Conservation (phyloP, 495 filamentous ascomycete species). For the Chaetomidium leptoderma region DNA sequence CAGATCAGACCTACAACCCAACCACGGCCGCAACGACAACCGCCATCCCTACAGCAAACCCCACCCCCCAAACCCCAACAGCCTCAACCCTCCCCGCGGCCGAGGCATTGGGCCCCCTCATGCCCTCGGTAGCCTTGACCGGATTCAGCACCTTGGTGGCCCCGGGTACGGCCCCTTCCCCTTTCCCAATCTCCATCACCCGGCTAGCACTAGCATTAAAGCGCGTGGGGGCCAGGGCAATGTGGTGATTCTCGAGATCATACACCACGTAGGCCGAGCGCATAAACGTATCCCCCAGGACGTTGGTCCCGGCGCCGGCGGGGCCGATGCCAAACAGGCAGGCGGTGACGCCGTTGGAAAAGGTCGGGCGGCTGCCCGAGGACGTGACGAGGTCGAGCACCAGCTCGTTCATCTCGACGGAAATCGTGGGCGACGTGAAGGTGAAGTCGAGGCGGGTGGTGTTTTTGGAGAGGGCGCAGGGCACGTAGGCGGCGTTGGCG, state of each 20-base stretch:
- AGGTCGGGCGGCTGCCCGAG: conserved; percentile 48
- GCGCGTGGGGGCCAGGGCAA: conserved; percentile 78
- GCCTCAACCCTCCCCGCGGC: neutral
- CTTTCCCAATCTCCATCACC: conserved; percentile 69
- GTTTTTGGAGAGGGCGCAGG: conserved; percentile 62
- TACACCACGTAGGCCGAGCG: conserved; percentile 90
- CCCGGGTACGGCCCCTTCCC: conserved; percentile 59
- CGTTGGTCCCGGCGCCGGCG: conserved; percentile 57
- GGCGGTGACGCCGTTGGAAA: conserved; percentile 56
- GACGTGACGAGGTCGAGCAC: conserved; percentile 59
- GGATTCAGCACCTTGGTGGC: conserved; percentile 65
- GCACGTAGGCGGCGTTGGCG: conserved; percentile 61
- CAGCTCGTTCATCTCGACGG: conserved; percentile 70
- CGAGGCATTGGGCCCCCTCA: conserved; percentile 15
- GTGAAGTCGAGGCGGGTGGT: conserved; percentile 61
- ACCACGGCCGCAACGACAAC: neutral
- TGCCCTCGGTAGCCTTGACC: conserved; percentile 50
- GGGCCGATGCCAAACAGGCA: conserved; percentile 77
- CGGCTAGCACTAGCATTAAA: conserved; percentile 67
- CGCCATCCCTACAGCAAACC: neutral
- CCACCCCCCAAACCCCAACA: neutral
- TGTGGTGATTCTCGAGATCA: conserved; percentile 81
- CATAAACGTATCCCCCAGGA: conserved; percentile 91
- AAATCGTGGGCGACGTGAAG: conserved; percentile 63
- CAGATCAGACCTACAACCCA: neutral